Evolutionary conservation across 192 early-diverging fungal species (phyloP).

Genomic region (Chytriomyces sp.): DNA sequence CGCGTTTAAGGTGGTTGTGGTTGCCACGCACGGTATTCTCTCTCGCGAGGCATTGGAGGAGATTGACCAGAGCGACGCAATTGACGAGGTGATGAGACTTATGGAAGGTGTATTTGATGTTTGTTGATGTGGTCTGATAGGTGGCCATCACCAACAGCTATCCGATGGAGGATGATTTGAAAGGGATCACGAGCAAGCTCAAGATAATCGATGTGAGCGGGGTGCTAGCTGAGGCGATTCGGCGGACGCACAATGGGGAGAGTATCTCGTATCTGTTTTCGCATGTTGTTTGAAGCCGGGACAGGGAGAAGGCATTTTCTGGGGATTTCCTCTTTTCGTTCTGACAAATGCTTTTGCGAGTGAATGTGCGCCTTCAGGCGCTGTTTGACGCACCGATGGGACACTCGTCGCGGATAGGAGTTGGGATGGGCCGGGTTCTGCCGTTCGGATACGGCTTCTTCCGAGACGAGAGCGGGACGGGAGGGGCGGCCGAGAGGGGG

Average conservation of each 20-base stretch:
- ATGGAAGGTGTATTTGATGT: no score
- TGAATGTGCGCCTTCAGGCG: no score
- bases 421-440: no score
- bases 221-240: conserved; percentile 92
- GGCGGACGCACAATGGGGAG: conserved; percentile 92
- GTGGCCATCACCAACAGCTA: conserved; percentile 91
- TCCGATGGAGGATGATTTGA: conserved; percentile 75
- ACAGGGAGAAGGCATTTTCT: no score
- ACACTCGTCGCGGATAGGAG: no score
- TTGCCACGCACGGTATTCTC: conserved; percentile 94
- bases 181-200: conserved; percentile 71
- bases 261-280: conserved; percentile 88
- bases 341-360: no score
- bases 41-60: conserved; percentile 83
- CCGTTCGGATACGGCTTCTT: no score
- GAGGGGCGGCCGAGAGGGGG: no score
- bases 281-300: conserved; percentile 33
- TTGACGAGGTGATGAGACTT: conserved; percentile 77
- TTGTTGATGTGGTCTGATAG: no score
- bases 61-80: conserved; percentile 78
- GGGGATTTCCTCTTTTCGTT: no score
- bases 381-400: no score
- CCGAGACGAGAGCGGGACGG: no score
- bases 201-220: conserved; percentile 82
- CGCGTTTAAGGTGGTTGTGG: conserved; percentile 84